Conservation (phyloP, 768 basidiomycete genomes). For the Gyrodon lividus region DNA sequence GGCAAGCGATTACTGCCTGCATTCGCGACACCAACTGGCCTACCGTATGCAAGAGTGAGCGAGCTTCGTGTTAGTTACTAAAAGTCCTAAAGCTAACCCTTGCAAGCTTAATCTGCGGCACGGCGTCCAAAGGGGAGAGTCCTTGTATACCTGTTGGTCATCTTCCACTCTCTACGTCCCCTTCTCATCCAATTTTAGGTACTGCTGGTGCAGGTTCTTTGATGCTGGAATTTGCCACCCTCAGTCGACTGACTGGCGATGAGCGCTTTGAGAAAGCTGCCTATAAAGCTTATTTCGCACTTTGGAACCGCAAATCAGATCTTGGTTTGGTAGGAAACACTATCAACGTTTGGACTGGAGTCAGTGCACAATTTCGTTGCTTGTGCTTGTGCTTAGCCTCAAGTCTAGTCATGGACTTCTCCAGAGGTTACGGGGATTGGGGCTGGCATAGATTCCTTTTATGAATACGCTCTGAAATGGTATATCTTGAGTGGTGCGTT, state of each 20-base stretch:
- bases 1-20: slow-evolving; percentile 86
- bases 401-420: slow-evolving; percentile 57
- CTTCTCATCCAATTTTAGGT: slow-evolving; percentile 44
- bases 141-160: slow-evolving; percentile 77
- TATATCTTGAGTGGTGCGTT: slow-evolving; percentile 77
- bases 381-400: slow-evolving; percentile 8
- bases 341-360: slow-evolving; percentile 81
- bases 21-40: slow-evolving; percentile 86
- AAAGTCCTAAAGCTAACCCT: slow-evolving; percentile 2
- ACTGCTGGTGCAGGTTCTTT: slow-evolving; percentile 92
- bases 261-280: slow-evolving; percentile 88
- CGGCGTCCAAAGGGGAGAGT: slow-evolving; percentile 76
- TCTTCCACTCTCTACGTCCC: neutral
- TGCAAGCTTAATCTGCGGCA: slow-evolving; percentile 77
- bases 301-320: slow-evolving; percentile 89
- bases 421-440: slow-evolving; percentile 83
- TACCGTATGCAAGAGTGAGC: slow-evolving; percentile 85
- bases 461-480: slow-evolving; percentile 92
- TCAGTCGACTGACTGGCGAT: slow-evolving; percentile 89
- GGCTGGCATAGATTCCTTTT: slow-evolving; percentile 95
- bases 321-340: slow-evolving; percentile 88
- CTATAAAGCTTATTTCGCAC: slow-evolving; percentile 83
- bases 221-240: slow-evolving; percentile 90
- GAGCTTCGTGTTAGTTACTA: slow-evolving; percentile 4
- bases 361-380: slow-evolving; percentile 36